These are phyloP conservation scores for Bidens hawaiensis DNA, from an alignment of 140 eudicot species.

Conservation along the genomic window DNA sequence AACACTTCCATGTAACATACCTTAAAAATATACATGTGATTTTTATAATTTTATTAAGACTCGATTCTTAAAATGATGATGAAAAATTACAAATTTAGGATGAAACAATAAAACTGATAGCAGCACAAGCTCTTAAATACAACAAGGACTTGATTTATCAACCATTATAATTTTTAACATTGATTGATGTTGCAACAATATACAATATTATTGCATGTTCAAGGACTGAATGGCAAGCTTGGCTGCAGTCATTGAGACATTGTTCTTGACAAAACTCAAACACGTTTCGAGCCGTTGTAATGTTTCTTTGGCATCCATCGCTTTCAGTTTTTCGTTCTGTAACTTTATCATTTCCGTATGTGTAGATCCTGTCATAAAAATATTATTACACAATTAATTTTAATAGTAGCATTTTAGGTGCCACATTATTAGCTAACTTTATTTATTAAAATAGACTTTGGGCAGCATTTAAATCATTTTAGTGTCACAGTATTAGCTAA, in stretches of 20 bases:
- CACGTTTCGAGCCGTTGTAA: constrained; percentile 45
- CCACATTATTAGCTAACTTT: too few species aligned
- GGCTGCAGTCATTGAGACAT: constrained; percentile 55
- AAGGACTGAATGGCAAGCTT: constrained; percentile 84
- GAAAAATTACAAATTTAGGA: too few species aligned
- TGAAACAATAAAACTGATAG: too few species aligned
- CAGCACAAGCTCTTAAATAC: too few species aligned
- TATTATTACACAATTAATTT: neutral
- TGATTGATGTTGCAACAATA: neutral
- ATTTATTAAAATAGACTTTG: too few species aligned
- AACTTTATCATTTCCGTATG: constrained; percentile 50
- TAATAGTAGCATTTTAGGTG: too few species aligned
- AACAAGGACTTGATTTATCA: neutral
- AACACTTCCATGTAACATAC: too few species aligned
- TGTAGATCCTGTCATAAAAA: constrained; percentile 46
- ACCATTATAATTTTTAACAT: neutral
- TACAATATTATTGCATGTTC: constrained; percentile 28
- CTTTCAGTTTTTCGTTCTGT: constrained; percentile 51
- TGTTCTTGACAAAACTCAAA: constrained; percentile 42
- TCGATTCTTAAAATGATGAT: too few species aligned
- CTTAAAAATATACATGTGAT: too few species aligned
- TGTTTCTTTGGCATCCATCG: constrained; percentile 66
- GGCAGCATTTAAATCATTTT: too few species aligned
- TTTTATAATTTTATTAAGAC: too few species aligned
- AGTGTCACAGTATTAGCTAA: too few species aligned